Base-by-base conservation (phyloP, 2,329 filamentous ascomycete genomes). In the Microcyclospora pomicola region DNA sequence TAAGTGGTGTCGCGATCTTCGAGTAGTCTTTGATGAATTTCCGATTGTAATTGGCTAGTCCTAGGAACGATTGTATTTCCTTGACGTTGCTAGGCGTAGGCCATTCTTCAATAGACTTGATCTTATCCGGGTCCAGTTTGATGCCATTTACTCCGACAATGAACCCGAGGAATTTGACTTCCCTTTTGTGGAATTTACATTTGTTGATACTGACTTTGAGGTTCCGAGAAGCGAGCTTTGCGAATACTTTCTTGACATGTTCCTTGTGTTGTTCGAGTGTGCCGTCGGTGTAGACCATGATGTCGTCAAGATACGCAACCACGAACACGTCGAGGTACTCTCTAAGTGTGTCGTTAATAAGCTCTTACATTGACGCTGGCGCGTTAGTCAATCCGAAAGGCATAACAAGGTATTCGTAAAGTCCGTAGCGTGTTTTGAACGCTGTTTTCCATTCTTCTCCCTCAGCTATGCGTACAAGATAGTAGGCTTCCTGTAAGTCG, bases 321-420 rank as follows among this genome's bases (percentile, higher is more conserved):
- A 14, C 35, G 40, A 52, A 51, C 4, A 43, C 14, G 34, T 59
- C 43, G 0, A 58, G 36, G 15, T 38, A 44, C 2, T 41, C 29
- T 2, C 32, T 6, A 6, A 59, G 40, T 2, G 40, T 36, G 13
- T 42, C 36, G 33, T 60, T 58, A 31, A 43, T 43, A 19, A 36
- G 35, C 10, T 19, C 16, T 15, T 47, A 35, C n/a, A 40, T 45
- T 1, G 34, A 31, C 11, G 35, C 15, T 14, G 30, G 35, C 2
- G 35, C 24, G 30, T 43, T 42, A 5, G 33, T 37, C 7, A 43
- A 33, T 13, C 38, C 32, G 45, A 59, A 57, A 7, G 34, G 44
- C 42, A 57, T 53, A 9, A 65, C 49, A 29, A 52, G 32, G 30
- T 52, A 64, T n/a, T n/a, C n/a, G n/a, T n/a, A n/a, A n/a, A n/a